Evolutionary conservation across 2,329 filamentous ascomycete genomes (phyloP), one percentile per base, ranked within the genome.

Genomic region (Diplocarpon rosae): DNA sequence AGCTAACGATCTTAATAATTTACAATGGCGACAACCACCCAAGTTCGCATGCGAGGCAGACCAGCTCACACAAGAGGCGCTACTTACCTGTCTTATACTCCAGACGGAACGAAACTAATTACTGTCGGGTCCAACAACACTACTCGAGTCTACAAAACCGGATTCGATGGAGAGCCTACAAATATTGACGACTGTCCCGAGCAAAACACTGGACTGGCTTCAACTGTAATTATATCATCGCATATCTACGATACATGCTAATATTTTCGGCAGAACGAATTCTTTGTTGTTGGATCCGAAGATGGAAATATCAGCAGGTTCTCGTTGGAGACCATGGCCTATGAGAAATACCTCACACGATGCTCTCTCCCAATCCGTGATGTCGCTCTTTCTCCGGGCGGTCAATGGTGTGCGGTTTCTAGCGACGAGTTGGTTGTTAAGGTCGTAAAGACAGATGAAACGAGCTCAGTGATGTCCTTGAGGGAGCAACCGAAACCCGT

Each of bases 291-390:
- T 50, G 92, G 88, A 24, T 85, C 86, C 15, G 90, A 98, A 64
- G 89, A 96, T 66, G 92, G 93, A 59, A 92, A 84, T n/a, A 87
- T 98, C 58, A 94, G 84, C 69, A 78, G 88, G 56, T 98, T 93
- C 69, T 85, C 84, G n/a, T 73, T 95, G 39, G 72, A 76, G 45
- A 78, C 76, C 2, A 80, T 81, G 57, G 65, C 70, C 24, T 86
- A 93, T 65, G 85, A 94, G 50, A 80, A 82, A 48, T 83, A 93
- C 53, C 75, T 98, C 40, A 75, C 88, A 20, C 80, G 92, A 52
- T 85, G 82, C 46, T 81, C 87, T n/a, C 69, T 95, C 2, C 86
- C 92, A 0, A 78, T 95, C 28, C 78, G 92, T 58, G 88, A 95
- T 62, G 71, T 98, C 42, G 80, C 85, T 3, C 69, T 98, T 12